Evolutionary conservation across 1,139 yeast genomes (phyloP).

Genomic region (Debaryomyces fabryi): DNA sequence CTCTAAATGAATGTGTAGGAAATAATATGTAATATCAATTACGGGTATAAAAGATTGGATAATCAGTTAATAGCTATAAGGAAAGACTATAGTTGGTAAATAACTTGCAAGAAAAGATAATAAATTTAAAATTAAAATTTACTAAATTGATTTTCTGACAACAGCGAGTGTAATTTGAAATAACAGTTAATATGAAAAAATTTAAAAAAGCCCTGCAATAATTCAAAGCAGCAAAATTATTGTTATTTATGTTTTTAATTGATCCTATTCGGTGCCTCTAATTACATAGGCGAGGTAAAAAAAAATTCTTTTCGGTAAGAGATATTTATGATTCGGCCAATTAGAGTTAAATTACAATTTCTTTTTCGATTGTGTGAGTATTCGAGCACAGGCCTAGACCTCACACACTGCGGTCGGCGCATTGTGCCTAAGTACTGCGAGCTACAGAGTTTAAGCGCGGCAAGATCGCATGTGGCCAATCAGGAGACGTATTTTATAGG

Average conservation of each 20-base stretch:
- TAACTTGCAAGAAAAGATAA: constrained; percentile 5
- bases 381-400: constrained; percentile 5
- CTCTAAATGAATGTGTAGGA: neutral
- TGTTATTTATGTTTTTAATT: constrained; percentile 8
- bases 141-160: constrained; percentile 6
- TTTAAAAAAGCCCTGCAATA: neutral
- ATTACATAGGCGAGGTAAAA: constrained; percentile 6
- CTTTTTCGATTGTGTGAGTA: neutral
- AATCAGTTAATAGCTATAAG: constrained; percentile 13
- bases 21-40: constrained; percentile 1
- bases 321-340: constrained; percentile 6
- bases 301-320: neutral
- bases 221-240: constrained; percentile 5
- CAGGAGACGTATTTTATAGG: no score
- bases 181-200: neutral
- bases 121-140: constrained; percentile 4
- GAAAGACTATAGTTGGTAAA: constrained; percentile 28
- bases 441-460: neutral
- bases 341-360: constrained; percentile 5
- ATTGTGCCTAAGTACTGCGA: neutral
- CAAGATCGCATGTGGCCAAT: neutral
- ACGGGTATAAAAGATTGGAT: constrained; percentile 7
- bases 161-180: constrained; percentile 1
- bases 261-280: constrained; percentile 4
- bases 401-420: neutral